phyloP scores from a whole-genome alignment of 2,329 filamentous ascomycete genomes.

The Penicillium aurantiogriseum region DNA sequence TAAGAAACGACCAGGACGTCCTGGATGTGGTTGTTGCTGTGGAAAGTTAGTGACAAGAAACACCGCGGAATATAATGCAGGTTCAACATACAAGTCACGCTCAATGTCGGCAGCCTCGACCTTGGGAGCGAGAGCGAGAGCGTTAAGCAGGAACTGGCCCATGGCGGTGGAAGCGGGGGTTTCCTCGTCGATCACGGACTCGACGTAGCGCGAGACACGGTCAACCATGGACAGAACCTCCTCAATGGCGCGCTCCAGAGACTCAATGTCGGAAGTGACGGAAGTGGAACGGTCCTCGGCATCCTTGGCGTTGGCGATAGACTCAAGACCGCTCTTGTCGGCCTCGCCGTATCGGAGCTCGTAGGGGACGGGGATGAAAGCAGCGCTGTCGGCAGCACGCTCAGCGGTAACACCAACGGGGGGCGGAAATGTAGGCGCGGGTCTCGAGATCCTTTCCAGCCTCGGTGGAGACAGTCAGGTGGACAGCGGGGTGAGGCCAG shows the following conservation, averaged over 20 bases:
- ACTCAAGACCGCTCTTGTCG: slow-evolving; percentile 74
- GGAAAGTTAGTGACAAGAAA: slow-evolving; percentile 31
- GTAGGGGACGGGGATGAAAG: slow-evolving; percentile 96
- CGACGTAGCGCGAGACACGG: slow-evolving; percentile 86
- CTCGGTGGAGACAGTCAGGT: slow-evolving; percentile 90
- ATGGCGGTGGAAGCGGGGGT: slow-evolving; percentile 84
- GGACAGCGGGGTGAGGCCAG: slow-evolving; percentile 94
- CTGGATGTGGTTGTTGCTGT: slow-evolving; percentile 96
- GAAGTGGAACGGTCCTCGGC: slow-evolving; percentile 69
- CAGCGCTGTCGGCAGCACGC: slow-evolving; percentile 89
- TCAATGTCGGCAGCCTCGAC: slow-evolving; percentile 88
- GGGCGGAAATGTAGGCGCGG: slow-evolving; percentile 90
- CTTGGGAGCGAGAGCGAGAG: slow-evolving; percentile 89
- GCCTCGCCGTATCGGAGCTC: slow-evolving; percentile 85
- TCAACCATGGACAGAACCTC: slow-evolving; percentile 87
- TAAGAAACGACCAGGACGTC: slow-evolving; percentile 98
- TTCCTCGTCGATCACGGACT: slow-evolving; percentile 85
- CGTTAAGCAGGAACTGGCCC: slow-evolving; percentile 92
- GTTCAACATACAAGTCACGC: slow-evolving; percentile 71
- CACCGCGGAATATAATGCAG: background rate
- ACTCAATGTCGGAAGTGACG: slow-evolving; percentile 84
- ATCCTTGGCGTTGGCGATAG: slow-evolving; percentile 79
- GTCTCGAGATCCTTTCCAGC: slow-evolving; percentile 86
- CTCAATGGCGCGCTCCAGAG: slow-evolving; percentile 79
- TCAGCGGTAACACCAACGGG: slow-evolving; percentile 94